Conservation (phyloP, 1,284 basidiomycete species). For the Papiliotrema nemorosa region DNA sequence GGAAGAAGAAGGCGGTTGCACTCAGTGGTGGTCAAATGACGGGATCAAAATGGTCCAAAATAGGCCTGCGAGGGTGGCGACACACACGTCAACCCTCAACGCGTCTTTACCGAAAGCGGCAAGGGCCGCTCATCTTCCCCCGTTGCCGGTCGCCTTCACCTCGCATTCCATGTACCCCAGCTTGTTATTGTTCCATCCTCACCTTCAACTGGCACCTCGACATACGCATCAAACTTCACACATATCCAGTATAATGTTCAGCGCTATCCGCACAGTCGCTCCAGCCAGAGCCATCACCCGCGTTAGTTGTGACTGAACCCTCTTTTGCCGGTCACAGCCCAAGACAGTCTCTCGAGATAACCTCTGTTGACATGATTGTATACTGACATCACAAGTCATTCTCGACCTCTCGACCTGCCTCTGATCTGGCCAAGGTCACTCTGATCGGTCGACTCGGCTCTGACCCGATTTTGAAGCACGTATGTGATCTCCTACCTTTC, state of each 20-base stretch:
- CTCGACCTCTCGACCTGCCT: slow-evolving; percentile 20
- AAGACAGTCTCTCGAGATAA: neutral
- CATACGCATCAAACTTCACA: neutral
- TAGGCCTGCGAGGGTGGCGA: too few relatives aligned
- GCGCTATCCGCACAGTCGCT: slow-evolving; percentile 1
- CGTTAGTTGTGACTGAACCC: neutral
- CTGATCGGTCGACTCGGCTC: slow-evolving; percentile 41
- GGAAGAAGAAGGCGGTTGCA: too few relatives aligned
- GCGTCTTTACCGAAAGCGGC: too few relatives aligned
- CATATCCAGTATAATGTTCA: neutral
- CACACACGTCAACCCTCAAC: too few relatives aligned
- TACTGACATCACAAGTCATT: slow-evolving; percentile 21
- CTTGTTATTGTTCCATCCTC: too few relatives aligned
- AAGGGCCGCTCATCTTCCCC: too few relatives aligned
- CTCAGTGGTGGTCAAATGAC: too few relatives aligned
- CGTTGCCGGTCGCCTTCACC: too few relatives aligned
- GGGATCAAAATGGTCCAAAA: too few relatives aligned
- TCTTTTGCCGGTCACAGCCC: neutral
- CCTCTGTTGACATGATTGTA: neutral
- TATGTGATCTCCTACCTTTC: too few relatives aligned
- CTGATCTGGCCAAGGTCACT: slow-evolving; percentile 35
- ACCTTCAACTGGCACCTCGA: neutral
- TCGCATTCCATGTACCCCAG: too few relatives aligned
- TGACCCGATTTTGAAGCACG: slow-evolving; percentile 34
- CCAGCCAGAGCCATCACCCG: neutral